These are phyloP conservation scores for Paramarasmius palmivorus DNA, from an alignment of 1,284 basidiomycete genomes.

Conservation along the genomic window DNA sequence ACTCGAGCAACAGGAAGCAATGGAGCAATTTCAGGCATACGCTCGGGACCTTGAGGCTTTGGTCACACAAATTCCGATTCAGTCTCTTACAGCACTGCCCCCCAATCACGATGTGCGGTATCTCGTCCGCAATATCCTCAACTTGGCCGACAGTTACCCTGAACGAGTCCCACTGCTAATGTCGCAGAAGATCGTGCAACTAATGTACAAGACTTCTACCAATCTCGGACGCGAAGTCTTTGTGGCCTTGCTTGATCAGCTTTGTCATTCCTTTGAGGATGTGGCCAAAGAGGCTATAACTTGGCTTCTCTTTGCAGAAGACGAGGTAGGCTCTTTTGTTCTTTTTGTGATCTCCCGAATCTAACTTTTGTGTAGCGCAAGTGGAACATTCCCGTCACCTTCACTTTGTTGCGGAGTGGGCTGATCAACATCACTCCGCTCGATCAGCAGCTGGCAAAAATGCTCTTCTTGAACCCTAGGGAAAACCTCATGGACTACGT, in stretches of 20 bases:
- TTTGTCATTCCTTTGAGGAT: slow-evolving; percentile 89
- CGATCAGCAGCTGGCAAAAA: slow-evolving; percentile 91
- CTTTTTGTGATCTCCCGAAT: slow-evolving; percentile 8
- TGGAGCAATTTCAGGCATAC: slow-evolving; percentile 78
- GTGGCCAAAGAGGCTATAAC: slow-evolving; percentile 96
- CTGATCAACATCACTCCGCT: slow-evolving; percentile 81
- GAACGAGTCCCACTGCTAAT: slow-evolving; percentile 87
- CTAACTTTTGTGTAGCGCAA: slow-evolving; percentile 66
- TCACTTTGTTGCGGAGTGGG: slow-evolving; percentile 83
- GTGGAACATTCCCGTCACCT: slow-evolving; percentile 93
- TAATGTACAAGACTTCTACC: slow-evolving; percentile 83
- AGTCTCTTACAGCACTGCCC: slow-evolving; percentile 70
- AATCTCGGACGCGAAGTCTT: slow-evolving; percentile 90
- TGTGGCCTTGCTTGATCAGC: slow-evolving; percentile 83
- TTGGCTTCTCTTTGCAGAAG: slow-evolving; percentile 97
- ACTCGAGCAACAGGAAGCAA: slow-evolving; percentile 63
- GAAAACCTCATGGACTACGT: slow-evolving; percentile 83
- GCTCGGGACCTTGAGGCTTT: slow-evolving; percentile 82
- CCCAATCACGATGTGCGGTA: slow-evolving; percentile 85
- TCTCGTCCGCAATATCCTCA: slow-evolving; percentile 80
- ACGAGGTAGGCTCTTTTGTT: slow-evolving; percentile 65
- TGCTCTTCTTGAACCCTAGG: slow-evolving; percentile 79
- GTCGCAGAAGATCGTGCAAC: slow-evolving; percentile 92
- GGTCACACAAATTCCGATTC: slow-evolving; percentile 66
- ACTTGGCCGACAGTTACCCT: slow-evolving; percentile 74